Base-by-base conservation (phyloP, 345 rosid genomes). In the Atalantia buxifolia region DNA sequence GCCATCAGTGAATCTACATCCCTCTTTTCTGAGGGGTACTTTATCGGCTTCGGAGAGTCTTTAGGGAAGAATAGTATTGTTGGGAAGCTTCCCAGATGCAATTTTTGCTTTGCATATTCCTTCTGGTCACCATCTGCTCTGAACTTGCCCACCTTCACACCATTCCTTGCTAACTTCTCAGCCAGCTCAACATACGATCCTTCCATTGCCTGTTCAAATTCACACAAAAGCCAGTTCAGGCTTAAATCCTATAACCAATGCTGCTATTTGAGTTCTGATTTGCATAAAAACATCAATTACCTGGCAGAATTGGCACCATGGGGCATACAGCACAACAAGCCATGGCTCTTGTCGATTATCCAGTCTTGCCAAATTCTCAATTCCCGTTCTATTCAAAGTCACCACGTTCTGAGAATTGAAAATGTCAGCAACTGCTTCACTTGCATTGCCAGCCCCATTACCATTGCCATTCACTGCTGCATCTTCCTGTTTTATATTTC, bases 221-320 rank as follows among this genome's bases (percentile, higher is more conserved):
- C 42, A 67, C 36, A 72, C 53, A 28, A 27, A 62, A 25, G 27
- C 68, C 50, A 16, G 30, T 75, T 68, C 4, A 61, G 72, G 4
- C 18, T 22, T 27, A 45, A 76, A 31, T 21, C 30, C 57, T 2
- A 33, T 42, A 45, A 31, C 16, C n/a, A 66, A 42, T 9, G 27
- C 35, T 31, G 56, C 19, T 56, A n/a, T 55, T 7, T 6, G n/a
- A 70, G 33, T 13, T 38, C 18, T 12, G 33, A 25, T 13, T 64
- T 19, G 50, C 9, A 3, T 19, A 61, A 5, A 45, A 33, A 40
- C 9, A 72, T 31, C 53, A 48, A 72, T 84, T 69, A 89, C 98
- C 84, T 91, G 97, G 87, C 98, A 96, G 77, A 89, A 96, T 1
- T 71, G 97, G 87, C 99, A 95, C 99, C 99, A 94, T 28, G 99